Base-by-base conservation (phyloP, 2,329 filamentous ascomycete species). In the Aspergillus glaucus region DNA sequence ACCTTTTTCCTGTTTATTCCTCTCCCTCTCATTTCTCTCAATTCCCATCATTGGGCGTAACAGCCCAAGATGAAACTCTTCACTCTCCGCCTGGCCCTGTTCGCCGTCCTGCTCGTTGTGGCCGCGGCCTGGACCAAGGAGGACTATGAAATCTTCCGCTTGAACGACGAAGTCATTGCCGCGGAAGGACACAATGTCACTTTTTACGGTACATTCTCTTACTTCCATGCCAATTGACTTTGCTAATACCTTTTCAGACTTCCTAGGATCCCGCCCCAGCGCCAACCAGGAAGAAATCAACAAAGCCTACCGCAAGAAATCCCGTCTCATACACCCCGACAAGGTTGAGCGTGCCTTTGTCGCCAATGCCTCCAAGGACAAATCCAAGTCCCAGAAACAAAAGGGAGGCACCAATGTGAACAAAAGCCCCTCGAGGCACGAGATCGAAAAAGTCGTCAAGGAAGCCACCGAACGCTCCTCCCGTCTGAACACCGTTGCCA, bases 101-200 rank as follows among this genome's bases (percentile, higher is more conserved):
- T 92, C 51, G 71, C 88, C 68, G 81, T 82, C 73, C 72, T 86
- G 59, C 71, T 89, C 56, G 80, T 82, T 36, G 70, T 91, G 53
- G 80, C 80, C 51, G 80, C 83, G 44, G 88, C 88, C 43, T 95
- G 90, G 88, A 83, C 82, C 49, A 93, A 93, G 71, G 88, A 95
- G 79, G 93, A 98, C 73, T 89, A 94, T 66, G 93, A 98, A 74
- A 97, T 98, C 75, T 98, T 98, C 76, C 87, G 90, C 61, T 79
- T 98, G 54, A 86, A 86, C 64, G 90, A 96, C 73, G 93, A 97
- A 68, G 81, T 98, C 48, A 75, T 80, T 52, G 73, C 81, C 41
- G 76, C 83, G 56, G 88, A 96, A 68, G 90, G 93, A 50, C 63
- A 77, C 45, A 85, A 87, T 54, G 79, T 88, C 51, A 93, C 88